These are phyloP conservation scores for Eucalyptus regnans DNA, from an alignment of 345 rosid species.

Conservation along the genomic window DNA sequence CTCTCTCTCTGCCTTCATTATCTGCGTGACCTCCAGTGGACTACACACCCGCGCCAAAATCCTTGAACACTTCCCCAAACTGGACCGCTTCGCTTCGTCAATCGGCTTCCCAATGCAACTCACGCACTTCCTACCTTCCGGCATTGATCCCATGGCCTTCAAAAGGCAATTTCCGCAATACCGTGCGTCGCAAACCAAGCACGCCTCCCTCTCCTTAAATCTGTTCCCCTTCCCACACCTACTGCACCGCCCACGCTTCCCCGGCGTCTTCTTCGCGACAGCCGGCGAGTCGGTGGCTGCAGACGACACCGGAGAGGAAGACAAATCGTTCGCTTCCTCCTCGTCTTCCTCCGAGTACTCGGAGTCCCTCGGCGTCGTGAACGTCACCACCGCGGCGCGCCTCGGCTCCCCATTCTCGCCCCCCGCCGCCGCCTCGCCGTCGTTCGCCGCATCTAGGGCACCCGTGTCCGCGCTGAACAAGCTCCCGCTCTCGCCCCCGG, in stretches of 20 bases:
- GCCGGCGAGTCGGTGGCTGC: background rate
- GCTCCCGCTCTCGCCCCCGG: background rate
- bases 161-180: slow-evolving; percentile 53
- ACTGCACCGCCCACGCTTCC: slow-evolving; percentile 24
- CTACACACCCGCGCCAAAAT: slow-evolving; percentile 27
- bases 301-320: slow-evolving; percentile 1
- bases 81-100: slow-evolving; percentile 30
- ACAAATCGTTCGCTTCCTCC: background rate
- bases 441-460: background rate
- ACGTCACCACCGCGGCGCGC: slow-evolving; percentile 15
- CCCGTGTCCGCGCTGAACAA: background rate
- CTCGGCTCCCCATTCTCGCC: background rate
- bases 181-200: slow-evolving; percentile 47
- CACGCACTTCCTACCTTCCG: slow-evolving; percentile 67
- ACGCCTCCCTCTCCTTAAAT: slow-evolving; percentile 32
- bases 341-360: slow-evolving; percentile 10
- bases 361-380: slow-evolving; percentile 15
- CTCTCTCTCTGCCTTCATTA: slow-evolving; percentile 57
- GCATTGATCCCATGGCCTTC: slow-evolving; percentile 73
- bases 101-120: slow-evolving; percentile 42
- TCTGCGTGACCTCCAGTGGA: slow-evolving; percentile 40
- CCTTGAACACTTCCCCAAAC: slow-evolving; percentile 40
- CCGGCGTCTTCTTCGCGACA: background rate
- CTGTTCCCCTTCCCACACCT: slow-evolving; percentile 36
- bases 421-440: background rate